Evolutionary conservation across 2,329 filamentous ascomycete species (phyloP), one percentile per base, ranked within the genome.

Genomic region (Calonectria naviculata): DNA sequence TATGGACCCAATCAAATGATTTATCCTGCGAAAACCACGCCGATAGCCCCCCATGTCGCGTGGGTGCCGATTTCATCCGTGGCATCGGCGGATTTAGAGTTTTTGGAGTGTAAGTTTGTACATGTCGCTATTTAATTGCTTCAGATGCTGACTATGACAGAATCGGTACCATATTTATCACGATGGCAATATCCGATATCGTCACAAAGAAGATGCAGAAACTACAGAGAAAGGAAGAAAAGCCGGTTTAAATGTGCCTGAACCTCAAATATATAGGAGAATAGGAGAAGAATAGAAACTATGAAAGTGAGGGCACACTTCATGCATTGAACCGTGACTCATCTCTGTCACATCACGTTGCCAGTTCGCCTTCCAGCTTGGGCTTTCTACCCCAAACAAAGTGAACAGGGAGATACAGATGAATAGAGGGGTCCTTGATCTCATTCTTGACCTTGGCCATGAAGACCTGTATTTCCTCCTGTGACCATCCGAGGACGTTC

Each of bases 361-460:
- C 38, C 38, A 17, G 38, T 42, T 42, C 38, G 38, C 38, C 44
- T 28, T 47, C 44, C 44, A 12, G 6, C 47, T 34, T 26, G 26
- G 56, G 54, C 17, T 61, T 61, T 21, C 56, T 42, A n/a, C 56
- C 56, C 56, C 56, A 61, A 19, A 61, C 4, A 44, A 61, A 61
- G 38, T 42, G 19, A 7, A 41, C 56, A 0, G 24, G 56, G 19
- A 61, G 34, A 29, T 61, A 61, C 15, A 61, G 24, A 29, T 61
- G 56, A 21, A 61, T 61, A 6, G 56, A 26, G 9, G 36, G 56
- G 12, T 61, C 56, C 36, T 24, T 44, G 12, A 61, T 13, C 24
- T 61, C 56, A 9, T 61, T 44, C 26, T 61, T 61, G 13, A 41
- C n/a, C 24, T 61, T 42, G 10, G 56, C 56, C 21, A 61, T 61